phyloP scores from a whole-genome alignment of 306 rosid species.

The Comarum palustre region DNA sequence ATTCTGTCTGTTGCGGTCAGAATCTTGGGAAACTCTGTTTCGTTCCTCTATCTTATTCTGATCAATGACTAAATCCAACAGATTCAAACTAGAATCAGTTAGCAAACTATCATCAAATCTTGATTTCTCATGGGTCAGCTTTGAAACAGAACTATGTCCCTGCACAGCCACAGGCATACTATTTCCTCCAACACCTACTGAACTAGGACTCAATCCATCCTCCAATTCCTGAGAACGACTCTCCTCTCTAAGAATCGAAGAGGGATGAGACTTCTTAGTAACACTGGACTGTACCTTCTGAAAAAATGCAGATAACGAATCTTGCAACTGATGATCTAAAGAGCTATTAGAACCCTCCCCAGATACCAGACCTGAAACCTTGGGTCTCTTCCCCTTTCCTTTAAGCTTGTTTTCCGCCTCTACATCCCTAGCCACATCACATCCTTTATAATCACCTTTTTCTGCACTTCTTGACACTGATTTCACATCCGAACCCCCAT shows the following conservation, averaged over 20 bases:
- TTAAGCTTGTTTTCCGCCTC: constrained; percentile 27
- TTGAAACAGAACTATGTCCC: constrained; percentile 34
- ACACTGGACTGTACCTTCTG: constrained; percentile 51
- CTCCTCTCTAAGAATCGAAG: constrained; percentile 39
- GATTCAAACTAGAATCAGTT: constrained; percentile 23
- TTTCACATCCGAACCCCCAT: constrained; percentile 27
- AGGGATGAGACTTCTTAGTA: constrained; percentile 36
- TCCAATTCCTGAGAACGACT: constrained; percentile 36
- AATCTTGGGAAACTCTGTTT: constrained; percentile 19
- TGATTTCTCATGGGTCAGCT: constrained; percentile 13
- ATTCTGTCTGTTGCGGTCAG: constrained; percentile 20
- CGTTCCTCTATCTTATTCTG: constrained; percentile 24
- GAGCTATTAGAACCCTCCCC: constrained; percentile 36
- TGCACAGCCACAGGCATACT: constrained; percentile 23
- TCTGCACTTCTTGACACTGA: constrained; percentile 13
- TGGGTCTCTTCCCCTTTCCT: constrained; percentile 33
- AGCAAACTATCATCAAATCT: constrained; percentile 22
- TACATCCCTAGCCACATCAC: constrained; percentile 25
- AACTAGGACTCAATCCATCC: constrained; percentile 32
- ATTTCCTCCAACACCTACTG: constrained; percentile 27
- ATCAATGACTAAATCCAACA: constrained; percentile 29
- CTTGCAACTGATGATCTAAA: constrained; percentile 45
- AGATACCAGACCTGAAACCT: constrained; percentile 29
- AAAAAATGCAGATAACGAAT: constrained; percentile 49
- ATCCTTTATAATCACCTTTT: constrained; percentile 26